Conservation (phyloP, 139 green algal species). For the Deuterostichococcus epilithicus region DNA sequence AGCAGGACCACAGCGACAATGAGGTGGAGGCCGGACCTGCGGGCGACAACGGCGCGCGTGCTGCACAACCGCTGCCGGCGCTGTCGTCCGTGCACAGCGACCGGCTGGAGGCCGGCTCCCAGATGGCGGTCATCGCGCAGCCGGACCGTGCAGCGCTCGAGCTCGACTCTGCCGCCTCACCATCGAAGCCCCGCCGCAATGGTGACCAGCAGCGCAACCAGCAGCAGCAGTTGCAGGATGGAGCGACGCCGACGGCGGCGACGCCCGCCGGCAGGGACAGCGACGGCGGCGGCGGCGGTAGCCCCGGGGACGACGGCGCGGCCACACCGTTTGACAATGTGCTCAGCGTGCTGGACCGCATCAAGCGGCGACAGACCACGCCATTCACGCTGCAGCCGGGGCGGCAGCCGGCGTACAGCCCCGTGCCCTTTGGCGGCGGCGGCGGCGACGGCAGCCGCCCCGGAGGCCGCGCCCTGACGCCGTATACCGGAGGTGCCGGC, state of each 20-base stretch:
- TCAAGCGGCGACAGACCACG: not conserved
- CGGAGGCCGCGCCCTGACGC: not conserved
- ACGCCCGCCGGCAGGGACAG: not conserved
- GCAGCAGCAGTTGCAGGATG: not conserved
- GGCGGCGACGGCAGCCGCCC: not conserved
- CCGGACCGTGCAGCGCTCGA: not conserved
- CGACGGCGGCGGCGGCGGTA: not conserved
- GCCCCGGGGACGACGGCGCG: not conserved
- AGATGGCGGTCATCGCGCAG: not conserved
- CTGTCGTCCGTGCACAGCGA: not conserved
- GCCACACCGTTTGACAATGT: not conserved
- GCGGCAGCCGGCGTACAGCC: not conserved
- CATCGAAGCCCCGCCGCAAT: not conserved
- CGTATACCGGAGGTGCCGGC: not conserved
- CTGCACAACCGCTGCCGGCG: not conserved
- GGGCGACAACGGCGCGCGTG: not conserved
- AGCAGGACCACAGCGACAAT: not conserved
- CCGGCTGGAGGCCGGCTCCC: not conserved
- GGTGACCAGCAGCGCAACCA: not conserved
- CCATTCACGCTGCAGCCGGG: not conserved
- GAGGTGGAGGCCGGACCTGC: not conserved
- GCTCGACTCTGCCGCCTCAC: not conserved
- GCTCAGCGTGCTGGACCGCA: not conserved
- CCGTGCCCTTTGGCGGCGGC: not conserved
- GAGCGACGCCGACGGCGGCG: not conserved